Conservation (phyloP, 352 stramenopile genomes). For the Globisporangium orthogonon region DNA sequence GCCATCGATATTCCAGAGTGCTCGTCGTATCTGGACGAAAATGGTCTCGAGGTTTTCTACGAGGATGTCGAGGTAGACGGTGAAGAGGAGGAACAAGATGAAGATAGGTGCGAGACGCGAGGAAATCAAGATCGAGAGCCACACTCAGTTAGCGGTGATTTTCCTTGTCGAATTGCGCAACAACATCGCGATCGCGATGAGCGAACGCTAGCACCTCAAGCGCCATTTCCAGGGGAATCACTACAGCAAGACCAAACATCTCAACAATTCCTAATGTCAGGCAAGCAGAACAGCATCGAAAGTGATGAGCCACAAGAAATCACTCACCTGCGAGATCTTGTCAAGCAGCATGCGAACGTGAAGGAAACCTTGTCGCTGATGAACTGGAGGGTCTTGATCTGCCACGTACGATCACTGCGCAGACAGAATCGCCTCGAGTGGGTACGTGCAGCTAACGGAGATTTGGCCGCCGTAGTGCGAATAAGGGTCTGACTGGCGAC, state of each 20-base stretch:
- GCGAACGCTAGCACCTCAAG: neutral
- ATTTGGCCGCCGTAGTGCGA: neutral
- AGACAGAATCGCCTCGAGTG: conserved; percentile 32
- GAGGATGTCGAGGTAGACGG: conserved; percentile 19
- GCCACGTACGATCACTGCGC: conserved; percentile 17
- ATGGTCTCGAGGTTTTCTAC: conserved; percentile 20
- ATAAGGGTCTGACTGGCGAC: neutral
- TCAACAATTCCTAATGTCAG: neutral
- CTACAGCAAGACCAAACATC: neutral
- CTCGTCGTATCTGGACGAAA: conserved; percentile 18
- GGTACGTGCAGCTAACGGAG: conserved; percentile 15
- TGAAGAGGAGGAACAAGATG: conserved; percentile 9
- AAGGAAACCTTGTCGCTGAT: conserved; percentile 18
- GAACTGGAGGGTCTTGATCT: conserved; percentile 49
- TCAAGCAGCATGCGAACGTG: conserved; percentile 25
- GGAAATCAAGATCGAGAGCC: neutral
- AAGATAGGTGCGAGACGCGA: neutral
- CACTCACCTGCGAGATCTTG: conserved; percentile 32
- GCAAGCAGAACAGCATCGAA: conserved; percentile 12
- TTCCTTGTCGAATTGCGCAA: neutral
- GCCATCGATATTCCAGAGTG: neutral
- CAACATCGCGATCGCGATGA: neutral
- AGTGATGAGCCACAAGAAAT: conserved; percentile 49
- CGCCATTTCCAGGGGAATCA: neutral
- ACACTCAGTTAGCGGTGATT: neutral